phyloP scores from a whole-genome alignment of 306 rosid genomes.

The Cicer pinnatifidum region DNA sequence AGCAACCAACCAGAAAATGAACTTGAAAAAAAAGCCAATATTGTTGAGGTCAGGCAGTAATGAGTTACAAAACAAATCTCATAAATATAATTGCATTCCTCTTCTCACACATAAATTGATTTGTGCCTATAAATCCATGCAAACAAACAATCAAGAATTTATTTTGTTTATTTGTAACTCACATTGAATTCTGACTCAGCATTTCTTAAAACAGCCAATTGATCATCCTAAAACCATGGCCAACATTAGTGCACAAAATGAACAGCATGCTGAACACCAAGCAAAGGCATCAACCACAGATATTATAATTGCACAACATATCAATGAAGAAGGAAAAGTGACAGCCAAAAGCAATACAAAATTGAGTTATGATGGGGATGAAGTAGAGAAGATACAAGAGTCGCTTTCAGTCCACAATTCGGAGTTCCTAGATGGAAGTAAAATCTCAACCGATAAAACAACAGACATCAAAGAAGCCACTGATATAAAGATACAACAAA shows the following conservation, averaged over 20 bases:
- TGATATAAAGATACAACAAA: background rate
- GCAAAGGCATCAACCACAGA: background rate
- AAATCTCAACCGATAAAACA: background rate
- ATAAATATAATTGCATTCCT: background rate
- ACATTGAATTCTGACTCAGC: background rate
- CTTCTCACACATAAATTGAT: background rate
- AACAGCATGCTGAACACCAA: background rate
- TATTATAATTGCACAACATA: background rate
- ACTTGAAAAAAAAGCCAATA: background rate
- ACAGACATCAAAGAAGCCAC: background rate
- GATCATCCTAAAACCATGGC: background rate
- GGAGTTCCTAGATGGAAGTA: background rate
- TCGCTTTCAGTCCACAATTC: background rate
- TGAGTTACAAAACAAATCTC: background rate
- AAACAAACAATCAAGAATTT: background rate
- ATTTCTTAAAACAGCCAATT: conserved; percentile 7
- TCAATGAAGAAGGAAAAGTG: conserved; percentile 1
- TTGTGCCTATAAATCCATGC: background rate
- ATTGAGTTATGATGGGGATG: background rate
- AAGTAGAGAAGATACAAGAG: background rate
- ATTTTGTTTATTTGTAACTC: background rate
- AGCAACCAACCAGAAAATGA: conserved; percentile 10
- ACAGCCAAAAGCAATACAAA: background rate
- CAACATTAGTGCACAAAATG: background rate
- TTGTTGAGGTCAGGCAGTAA: conserved; percentile 9